Evolutionary conservation across 495 filamentous ascomycete genomes (phyloP).

Genomic region (Penicillium subrubescens): DNA sequence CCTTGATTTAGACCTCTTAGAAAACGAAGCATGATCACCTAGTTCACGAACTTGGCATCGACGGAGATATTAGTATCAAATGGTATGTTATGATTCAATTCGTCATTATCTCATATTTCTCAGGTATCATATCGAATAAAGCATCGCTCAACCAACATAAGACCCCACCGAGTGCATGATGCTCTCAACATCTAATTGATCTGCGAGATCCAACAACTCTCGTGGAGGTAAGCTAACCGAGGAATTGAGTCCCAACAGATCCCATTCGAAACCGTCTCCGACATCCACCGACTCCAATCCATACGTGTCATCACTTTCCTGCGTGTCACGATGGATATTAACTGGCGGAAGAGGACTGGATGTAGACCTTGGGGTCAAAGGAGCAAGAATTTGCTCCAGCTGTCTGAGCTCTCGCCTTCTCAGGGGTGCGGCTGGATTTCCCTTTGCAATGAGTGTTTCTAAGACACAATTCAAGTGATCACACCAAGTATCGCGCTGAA

Average conservation of each 20-base stretch:
- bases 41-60: too few species aligned
- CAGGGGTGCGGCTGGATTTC: constrained; percentile 30
- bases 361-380: constrained; percentile 25
- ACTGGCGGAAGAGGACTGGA: constrained; percentile 4
- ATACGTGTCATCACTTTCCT: constrained; percentile 20
- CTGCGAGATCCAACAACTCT: constrained; percentile 33
- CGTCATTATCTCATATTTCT: neutral
- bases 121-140: neutral
- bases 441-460: constrained; percentile 30
- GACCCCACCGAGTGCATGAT: constrained; percentile 30
- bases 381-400: constrained; percentile 31
- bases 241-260: constrained; percentile 28
- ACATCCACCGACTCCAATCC: constrained; percentile 24
- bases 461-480: constrained; percentile 31
- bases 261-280: constrained; percentile 33
- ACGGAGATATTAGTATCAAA: too few species aligned
- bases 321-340: neutral
- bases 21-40: too few species aligned
- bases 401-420: constrained; percentile 28
- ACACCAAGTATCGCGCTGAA: constrained; percentile 28
- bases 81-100: neutral
- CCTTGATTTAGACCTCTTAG: too few species aligned
- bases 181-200: constrained; percentile 35
- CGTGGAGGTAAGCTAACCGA: constrained; percentile 30
- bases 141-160: constrained; percentile 11